Conservation (phyloP, 352 stramenopile species). For the Pythium rishiriense region DNA sequence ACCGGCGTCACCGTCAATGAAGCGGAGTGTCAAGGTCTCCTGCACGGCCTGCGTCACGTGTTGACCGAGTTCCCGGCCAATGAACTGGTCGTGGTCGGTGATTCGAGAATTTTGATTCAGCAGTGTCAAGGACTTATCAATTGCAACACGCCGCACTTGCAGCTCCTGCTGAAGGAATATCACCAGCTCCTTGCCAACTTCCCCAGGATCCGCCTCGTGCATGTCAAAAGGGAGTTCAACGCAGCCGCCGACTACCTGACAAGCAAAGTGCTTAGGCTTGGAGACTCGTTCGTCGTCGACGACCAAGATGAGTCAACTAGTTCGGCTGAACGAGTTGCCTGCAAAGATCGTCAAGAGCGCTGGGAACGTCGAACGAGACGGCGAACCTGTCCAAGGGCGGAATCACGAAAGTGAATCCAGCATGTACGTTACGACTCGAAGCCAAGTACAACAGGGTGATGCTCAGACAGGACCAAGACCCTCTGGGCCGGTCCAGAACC, state of each 20-base stretch:
- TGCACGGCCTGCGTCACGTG: background rate
- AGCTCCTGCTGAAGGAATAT: background rate
- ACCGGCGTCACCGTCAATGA: background rate
- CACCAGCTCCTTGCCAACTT: background rate
- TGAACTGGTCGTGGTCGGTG: background rate
- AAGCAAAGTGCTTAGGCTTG: background rate
- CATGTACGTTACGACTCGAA: background rate
- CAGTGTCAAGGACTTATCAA: background rate
- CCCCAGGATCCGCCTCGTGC: conserved; percentile 6
- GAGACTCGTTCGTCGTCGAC: background rate
- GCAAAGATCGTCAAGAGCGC: too few species aligned
- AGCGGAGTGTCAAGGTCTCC: background rate
- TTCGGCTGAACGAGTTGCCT: too few species aligned
- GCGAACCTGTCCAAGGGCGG: background rate
- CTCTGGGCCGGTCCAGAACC: too few species aligned
- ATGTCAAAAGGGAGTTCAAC: conserved; percentile 12
- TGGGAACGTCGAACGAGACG: background rate
- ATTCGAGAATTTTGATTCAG: background rate
- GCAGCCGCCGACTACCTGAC: conserved; percentile 3
- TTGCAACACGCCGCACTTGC: background rate
- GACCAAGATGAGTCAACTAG: too few species aligned
- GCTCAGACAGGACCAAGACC: background rate
- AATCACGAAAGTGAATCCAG: background rate
- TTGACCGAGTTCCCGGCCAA: background rate
- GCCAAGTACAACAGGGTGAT: background rate